Base-by-base conservation (phyloP, 2,329 filamentous ascomycete species). In the Neopestalotiopsis clavispora region DNA sequence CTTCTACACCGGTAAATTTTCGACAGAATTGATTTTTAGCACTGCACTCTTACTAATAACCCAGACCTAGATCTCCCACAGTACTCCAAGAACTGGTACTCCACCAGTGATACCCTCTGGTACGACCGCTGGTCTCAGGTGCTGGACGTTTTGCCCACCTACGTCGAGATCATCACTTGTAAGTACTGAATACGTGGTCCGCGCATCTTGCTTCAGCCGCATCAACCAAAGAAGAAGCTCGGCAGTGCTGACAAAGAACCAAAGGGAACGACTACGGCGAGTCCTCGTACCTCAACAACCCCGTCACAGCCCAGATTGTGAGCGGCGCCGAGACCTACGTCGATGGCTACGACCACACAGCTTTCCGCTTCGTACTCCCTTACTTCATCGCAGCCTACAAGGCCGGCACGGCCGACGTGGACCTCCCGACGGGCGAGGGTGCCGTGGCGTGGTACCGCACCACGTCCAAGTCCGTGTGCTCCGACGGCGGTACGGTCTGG, bases 241-340 rank as follows among this genome's bases (percentile, higher is more conserved):
- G 6, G 13, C 3, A 3, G 7, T 42, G 32, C 14, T 59, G 12
- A 20, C 3, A 7, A 30, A 12, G 6, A 32, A 42, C 49, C 60
- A 49, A 63, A 81, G 80, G 81, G 87, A 89, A 89, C 71, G 88
- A 90, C 73, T 90, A 83, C 70, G 87, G 87, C 42, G 88, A 90
- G 75, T 85, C 86, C 1, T 86, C 87, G 75, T 89, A 90, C 70
- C 82, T 84, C 73, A 86, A 87, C 72, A 76, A 78, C 17, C 81
- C 81, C 40, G 78, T 81, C 58, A 73, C 81, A 4, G 74, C 77
- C 4, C 82, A 83, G 56, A 81, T 86, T 9, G 83, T 84, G 1
- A 72, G 79, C 2, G 86, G 85, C 3, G 85, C 86, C 3, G 81
- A 81, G n/a, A 74, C 74, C 12, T 88, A 87, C 69, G 81, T 83